These are phyloP conservation scores for Solanum paucissectum DNA, from an alignment of 257 asterid species.

Conservation along the genomic window DNA sequence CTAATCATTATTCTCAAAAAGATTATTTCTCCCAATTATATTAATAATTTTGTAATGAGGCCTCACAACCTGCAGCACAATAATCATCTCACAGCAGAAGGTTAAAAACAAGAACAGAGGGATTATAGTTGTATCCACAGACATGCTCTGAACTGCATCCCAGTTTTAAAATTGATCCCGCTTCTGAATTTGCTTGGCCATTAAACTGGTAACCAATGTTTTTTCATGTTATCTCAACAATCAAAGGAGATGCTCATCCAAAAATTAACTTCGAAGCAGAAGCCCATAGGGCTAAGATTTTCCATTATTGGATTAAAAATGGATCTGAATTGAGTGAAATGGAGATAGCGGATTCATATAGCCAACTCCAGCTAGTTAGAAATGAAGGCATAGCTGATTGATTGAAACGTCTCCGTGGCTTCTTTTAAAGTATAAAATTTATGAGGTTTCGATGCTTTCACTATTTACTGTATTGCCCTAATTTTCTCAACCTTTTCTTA, in stretches of 20 bases:
- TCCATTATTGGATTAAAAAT: not conserved
- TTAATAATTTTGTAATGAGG: not conserved
- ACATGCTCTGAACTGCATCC: not conserved
- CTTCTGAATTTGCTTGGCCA: not conserved
- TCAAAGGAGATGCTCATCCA: not conserved
- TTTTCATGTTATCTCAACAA: not conserved
- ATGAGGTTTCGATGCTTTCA: not conserved
- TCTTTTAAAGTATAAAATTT: not conserved
- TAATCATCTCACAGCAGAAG: not conserved
- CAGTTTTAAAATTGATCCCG: not conserved
- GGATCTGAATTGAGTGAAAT: not conserved
- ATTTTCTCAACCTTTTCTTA: not conserved
- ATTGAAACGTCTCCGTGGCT: not conserved
- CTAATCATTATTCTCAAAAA: not conserved
- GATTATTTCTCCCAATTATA: not conserved
- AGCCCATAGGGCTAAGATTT: not conserved
- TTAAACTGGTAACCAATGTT: not conserved
- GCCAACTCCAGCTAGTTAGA: not conserved
- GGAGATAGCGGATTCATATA: not conserved
- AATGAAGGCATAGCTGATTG: not conserved
- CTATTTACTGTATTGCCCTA: not conserved
- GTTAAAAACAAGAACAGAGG: not conserved
- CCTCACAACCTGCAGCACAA: not conserved
- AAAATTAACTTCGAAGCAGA: not conserved
- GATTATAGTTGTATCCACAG: not conserved